phyloP scores from a whole-genome alignment of 192 early-diverging fungal genomes.

The Paraglomus occultum region DNA sequence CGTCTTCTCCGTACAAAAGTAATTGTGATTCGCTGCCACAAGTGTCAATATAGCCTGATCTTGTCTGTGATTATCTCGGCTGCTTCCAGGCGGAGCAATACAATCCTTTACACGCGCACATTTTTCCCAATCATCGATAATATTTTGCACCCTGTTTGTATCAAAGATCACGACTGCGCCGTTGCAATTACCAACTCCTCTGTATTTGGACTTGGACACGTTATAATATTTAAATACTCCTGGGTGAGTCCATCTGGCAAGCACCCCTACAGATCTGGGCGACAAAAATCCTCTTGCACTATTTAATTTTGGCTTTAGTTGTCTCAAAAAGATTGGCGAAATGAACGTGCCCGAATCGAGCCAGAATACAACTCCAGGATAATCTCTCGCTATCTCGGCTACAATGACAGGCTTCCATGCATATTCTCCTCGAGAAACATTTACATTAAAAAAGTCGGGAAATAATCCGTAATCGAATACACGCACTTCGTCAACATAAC shows the following conservation, averaged over 20 bases:
- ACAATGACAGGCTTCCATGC: constrained; percentile 58
- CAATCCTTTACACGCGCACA: constrained; percentile 45
- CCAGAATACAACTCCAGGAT: constrained; percentile 48
- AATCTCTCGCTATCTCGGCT: constrained; percentile 43
- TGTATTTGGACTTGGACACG: constrained; percentile 36
- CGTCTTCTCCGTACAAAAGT: too few relatives aligned
- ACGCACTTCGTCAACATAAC: constrained; percentile 44
- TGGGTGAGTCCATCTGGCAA: constrained; percentile 46
- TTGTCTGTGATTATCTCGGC: constrained; percentile 51
- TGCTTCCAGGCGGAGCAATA: constrained; percentile 53
- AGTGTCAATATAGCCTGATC: constrained; percentile 55
- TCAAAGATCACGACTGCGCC: constrained; percentile 52
- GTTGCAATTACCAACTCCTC: constrained; percentile 47
- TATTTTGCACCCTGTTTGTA: constrained; percentile 27
- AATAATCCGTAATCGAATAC: constrained; percentile 46
- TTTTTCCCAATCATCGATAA: constrained; percentile 46
- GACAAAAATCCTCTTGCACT: constrained; percentile 57
- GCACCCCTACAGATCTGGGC: constrained; percentile 42
- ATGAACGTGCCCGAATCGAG: constrained; percentile 51
- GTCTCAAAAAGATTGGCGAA: constrained; percentile 41
- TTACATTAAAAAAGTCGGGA: constrained; percentile 50
- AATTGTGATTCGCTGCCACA: constrained; percentile 23
- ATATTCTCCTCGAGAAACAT: constrained; percentile 45
- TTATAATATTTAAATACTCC: constrained; percentile 48
- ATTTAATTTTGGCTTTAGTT: constrained; percentile 31